These are phyloP conservation scores for Aspergillus biplanus DNA, from an alignment of 495 filamentous ascomycete species.

Conservation along the genomic window DNA sequence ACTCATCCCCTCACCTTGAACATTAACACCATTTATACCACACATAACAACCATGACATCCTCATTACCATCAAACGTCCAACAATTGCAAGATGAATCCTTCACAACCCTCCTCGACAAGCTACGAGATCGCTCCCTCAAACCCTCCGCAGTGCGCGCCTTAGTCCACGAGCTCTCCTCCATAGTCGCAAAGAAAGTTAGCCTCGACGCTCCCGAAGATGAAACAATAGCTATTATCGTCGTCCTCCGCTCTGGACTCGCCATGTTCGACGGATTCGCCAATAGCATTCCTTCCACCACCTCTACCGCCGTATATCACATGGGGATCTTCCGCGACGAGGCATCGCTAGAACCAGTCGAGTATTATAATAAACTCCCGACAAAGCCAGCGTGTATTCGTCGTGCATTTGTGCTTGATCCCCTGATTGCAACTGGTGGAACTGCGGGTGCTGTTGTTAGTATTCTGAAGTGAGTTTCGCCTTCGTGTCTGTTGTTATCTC, in stretches of 20 bases:
- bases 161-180: slow-evolving; percentile 27
- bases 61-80: slow-evolving; percentile 27
- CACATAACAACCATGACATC: slow-evolving; percentile 15
- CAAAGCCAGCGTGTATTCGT: slow-evolving; percentile 50
- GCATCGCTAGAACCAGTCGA: slow-evolving; percentile 81
- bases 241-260: slow-evolving; percentile 36
- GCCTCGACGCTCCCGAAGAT: slow-evolving; percentile 16
- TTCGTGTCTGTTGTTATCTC: neutral
- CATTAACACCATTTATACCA: neutral
- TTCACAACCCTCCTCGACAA: slow-evolving; percentile 26
- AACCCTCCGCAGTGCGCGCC: slow-evolving; percentile 26
- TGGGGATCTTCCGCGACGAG: slow-evolving; percentile 86
- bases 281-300: slow-evolving; percentile 24
- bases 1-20: neutral
- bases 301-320: slow-evolving; percentile 64
- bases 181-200: slow-evolving; percentile 22
- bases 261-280: slow-evolving; percentile 35
- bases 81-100: slow-evolving; percentile 17
- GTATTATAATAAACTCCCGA: slow-evolving; percentile 92
- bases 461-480: slow-evolving; percentile 56
- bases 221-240: slow-evolving; percentile 34
- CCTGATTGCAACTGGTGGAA: slow-evolving; percentile 88
- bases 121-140: slow-evolving; percentile 31
- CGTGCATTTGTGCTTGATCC: slow-evolving; percentile 80
- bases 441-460: slow-evolving; percentile 80